Percentiles rank a stretch among this genome's conserved stretches.
Evolutionary conservation across 176 grass and related monocot genomes (phyloP).

Genomic region (Ensete glaucum): DNA sequence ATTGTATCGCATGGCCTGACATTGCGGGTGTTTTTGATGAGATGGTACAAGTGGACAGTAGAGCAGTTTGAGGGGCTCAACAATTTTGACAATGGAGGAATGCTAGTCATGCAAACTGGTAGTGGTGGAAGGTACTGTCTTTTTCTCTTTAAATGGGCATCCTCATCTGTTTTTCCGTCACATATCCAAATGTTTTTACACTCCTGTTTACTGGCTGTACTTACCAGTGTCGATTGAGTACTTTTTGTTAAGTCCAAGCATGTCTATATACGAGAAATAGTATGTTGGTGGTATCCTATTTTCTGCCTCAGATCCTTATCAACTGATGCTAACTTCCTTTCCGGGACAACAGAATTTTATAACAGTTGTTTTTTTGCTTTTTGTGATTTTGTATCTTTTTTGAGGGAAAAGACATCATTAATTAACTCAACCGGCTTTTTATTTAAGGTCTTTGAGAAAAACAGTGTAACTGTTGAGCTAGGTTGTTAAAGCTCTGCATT

Average conservation of each 20-base stretch:
- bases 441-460: background rate
- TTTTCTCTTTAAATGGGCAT: background rate
- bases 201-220: background rate
- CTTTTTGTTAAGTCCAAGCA: background rate
- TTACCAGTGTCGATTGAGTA: too few relatives aligned
- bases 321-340: background rate
- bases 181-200: background rate
- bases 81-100: slow-evolving; percentile 48
- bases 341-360: too few relatives aligned
- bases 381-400: background rate
- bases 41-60: slow-evolving; percentile 86
- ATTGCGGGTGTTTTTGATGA: slow-evolving; percentile 61
- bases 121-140: slow-evolving; percentile 31
- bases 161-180: background rate
- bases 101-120: slow-evolving; percentile 61
- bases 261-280: too few relatives aligned
- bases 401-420: background rate
- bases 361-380: background rate
- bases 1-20: slow-evolving; percentile 62
- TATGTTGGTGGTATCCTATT: too few relatives aligned
- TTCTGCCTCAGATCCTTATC: background rate
- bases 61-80: slow-evolving; percentile 45
- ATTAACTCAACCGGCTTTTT: background rate
- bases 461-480: background rate
- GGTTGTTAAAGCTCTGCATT: too few relatives aligned